A percentile compares a stretch with the other conserved stretches of the same genome.
Evolutionary conservation across 2,329 filamentous ascomycete species (phyloP).

Genomic region (Diaporthe capsici): DNA sequence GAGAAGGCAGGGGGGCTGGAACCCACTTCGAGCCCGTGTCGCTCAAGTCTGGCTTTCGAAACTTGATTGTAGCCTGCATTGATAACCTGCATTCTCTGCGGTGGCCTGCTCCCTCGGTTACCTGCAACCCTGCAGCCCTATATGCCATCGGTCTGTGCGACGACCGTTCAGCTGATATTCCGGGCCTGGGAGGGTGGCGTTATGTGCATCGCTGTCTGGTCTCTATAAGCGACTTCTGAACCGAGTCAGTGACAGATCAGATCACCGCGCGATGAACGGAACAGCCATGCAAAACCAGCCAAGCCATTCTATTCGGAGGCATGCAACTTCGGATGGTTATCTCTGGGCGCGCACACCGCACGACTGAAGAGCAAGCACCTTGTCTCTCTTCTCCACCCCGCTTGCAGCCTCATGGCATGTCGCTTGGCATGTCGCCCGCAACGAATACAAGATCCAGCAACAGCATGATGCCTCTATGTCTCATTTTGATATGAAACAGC

Average conservation of each 20-base stretch:
- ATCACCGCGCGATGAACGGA: slow-evolving; percentile 18
- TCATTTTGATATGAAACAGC: slow-evolving; percentile 7
- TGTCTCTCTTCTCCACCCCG: not conserved
- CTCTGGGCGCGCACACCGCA: not conserved
- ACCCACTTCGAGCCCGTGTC: not conserved
- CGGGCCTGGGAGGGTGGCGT: not conserved
- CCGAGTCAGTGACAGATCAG: slow-evolving; percentile 21
- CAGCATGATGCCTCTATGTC: not conserved
- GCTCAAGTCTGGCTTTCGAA: not conserved
- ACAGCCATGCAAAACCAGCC: slow-evolving; percentile 16
- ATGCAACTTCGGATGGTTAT: not conserved
- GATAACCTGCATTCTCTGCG: not conserved
- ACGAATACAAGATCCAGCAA: not conserved
- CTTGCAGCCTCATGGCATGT: not conserved
- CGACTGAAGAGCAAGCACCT: not conserved
- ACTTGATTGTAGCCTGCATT: slow-evolving; percentile 12
- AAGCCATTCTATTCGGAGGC: slow-evolving; percentile 13
- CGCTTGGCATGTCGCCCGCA: too few relatives aligned
- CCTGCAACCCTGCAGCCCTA: slow-evolving; percentile 28
- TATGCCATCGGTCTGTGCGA: slow-evolving; percentile 30
- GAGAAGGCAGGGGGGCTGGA: not conserved
- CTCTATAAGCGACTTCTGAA: not conserved
- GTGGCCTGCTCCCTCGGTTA: not conserved
- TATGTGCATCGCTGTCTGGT: not conserved
- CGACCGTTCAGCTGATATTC: slow-evolving; percentile 26